Evolutionary conservation across 352 stramenopile species (phyloP), one percentile per base, ranked within the genome.

Genomic region (Phytophthora megakarya): DNA sequence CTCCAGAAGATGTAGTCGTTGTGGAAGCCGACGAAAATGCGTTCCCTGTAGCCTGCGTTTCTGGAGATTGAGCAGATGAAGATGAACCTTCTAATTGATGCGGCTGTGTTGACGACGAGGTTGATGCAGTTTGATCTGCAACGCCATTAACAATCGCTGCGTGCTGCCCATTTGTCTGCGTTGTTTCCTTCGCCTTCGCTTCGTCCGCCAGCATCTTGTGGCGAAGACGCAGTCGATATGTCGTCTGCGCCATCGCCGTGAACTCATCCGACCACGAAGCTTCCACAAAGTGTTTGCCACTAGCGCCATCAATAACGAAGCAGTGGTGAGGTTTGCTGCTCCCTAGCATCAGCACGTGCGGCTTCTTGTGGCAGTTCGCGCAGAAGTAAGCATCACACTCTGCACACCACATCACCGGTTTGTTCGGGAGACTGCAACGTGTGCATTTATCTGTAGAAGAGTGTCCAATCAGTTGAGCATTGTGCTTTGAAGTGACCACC

Each of bases 341-440:
- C 10, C 61, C 71, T 3, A 85, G 64, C 51, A 76, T 73, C 19
- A 89, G 58, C 47, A 87, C 72, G 37, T 91, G 82, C 19, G 80
- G 74, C 59, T 85, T 84, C 16, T 67, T 60, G 40, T 81, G 63
- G 61, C 82, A 91, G 1, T n/a, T 42, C 9, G 62, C 70, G 47
- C 82, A 91, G 48, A 87, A 91, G 44, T 86, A 86, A 30, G 62
- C 59, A 37, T 91, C 80, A 39, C 82, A 91, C 26, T 89, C 82
- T 23, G 58, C 78, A 42, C 82, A 91, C 82, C 80, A 89, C 61
- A 91, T 81, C 10, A 67, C 72, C 1, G 70, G 77, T 19, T 67
- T 59, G 19, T 65, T 58, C 33, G 52, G 58, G 8, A 70, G 35
- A 22, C 62, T 69, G 59, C 81, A 90, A 11, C 75, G 62, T 30